These are phyloP conservation scores for Fibroporia radiculosa DNA, from an alignment of 768 basidiomycete species.

Conservation along the genomic window DNA sequence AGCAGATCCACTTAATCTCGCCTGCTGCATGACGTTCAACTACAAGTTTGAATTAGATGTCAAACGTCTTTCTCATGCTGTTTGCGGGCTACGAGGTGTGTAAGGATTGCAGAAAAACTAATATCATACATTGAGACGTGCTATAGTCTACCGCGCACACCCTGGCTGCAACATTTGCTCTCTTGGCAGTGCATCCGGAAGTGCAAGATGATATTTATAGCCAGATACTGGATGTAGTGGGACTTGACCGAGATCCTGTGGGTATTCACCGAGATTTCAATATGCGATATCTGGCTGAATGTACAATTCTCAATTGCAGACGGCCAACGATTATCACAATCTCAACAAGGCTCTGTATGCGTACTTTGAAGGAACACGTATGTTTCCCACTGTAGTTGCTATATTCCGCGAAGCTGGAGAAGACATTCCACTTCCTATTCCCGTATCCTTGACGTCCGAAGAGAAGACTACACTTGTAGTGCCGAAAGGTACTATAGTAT, in stretches of 20 bases:
- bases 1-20: too few relatives aligned
- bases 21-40: too few relatives aligned
- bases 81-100: constrained; percentile 14
- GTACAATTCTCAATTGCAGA: too few relatives aligned
- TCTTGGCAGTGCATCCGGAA: constrained; percentile 21
- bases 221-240: constrained; percentile 22
- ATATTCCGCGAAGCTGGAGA: constrained; percentile 23
- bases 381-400: constrained; percentile 26
- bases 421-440: constrained; percentile 17
- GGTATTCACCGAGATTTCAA: too few relatives aligned
- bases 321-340: constrained; percentile 21
- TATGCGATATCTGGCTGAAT: too few relatives aligned
- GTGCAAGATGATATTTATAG: constrained; percentile 26
- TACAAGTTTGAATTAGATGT: too few relatives aligned
- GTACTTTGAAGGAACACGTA: constrained; percentile 26
- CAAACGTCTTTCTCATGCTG: constrained; percentile 13
- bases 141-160: constrained; percentile 25
- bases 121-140: too few relatives aligned
- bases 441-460: constrained; percentile 3
- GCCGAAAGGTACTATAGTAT: not conserved
- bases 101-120: too few relatives aligned
- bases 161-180: constrained; percentile 26
- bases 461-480: not conserved
- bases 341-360: constrained; percentile 23
- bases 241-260: constrained; percentile 17